phyloP scores from a whole-genome alignment of 2,329 filamentous ascomycete species.

The Mycosphaerella arachidis region DNA sequence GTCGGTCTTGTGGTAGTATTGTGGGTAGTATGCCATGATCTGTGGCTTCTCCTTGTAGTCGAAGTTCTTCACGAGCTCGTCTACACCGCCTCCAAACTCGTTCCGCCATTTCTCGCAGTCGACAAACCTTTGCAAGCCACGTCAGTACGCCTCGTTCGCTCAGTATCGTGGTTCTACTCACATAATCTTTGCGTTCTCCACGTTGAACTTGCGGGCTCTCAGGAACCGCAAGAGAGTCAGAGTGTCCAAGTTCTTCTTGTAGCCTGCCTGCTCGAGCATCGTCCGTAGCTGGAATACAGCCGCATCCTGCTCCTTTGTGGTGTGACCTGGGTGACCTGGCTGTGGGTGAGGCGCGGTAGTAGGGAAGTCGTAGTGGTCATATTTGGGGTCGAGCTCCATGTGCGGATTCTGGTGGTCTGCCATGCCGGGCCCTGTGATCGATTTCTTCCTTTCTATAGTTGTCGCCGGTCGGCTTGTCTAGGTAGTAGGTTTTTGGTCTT shows the following conservation, averaged over 20 bases:
- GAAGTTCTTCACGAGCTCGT: conserved; percentile 74
- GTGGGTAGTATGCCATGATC: conserved; percentile 88
- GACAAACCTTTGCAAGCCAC: conserved; percentile 63
- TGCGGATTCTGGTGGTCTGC: conserved; percentile 31
- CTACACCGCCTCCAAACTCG: conserved; percentile 68
- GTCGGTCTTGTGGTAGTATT: conserved; percentile 98
- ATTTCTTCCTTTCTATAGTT: not conserved
- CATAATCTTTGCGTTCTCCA: conserved; percentile 80
- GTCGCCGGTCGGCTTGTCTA: not conserved
- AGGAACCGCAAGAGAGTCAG: conserved; percentile 74
- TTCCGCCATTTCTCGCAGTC: conserved; percentile 89
- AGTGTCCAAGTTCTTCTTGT: conserved; percentile 81
- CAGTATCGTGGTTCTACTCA: conserved; percentile 43
- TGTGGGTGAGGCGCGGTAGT: conserved; percentile 66
- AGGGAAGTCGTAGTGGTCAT: conserved; percentile 94
- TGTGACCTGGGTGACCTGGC: conserved; percentile 80
- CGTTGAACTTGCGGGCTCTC: conserved; percentile 91
- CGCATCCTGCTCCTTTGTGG: conserved; percentile 81
- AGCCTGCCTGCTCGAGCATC: conserved; percentile 78
- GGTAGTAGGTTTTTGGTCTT: not conserved
- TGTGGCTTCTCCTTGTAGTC: conserved; percentile 80
- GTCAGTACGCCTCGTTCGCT: conserved; percentile 22
- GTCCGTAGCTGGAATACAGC: conserved; percentile 79
- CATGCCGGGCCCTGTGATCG: not conserved
- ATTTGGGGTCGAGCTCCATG: conserved; percentile 71